Evolutionary conservation across 805 yeast genomes (phyloP), one percentile per base, ranked within the genome.

Genomic region (Yamadazyma olivae): DNA sequence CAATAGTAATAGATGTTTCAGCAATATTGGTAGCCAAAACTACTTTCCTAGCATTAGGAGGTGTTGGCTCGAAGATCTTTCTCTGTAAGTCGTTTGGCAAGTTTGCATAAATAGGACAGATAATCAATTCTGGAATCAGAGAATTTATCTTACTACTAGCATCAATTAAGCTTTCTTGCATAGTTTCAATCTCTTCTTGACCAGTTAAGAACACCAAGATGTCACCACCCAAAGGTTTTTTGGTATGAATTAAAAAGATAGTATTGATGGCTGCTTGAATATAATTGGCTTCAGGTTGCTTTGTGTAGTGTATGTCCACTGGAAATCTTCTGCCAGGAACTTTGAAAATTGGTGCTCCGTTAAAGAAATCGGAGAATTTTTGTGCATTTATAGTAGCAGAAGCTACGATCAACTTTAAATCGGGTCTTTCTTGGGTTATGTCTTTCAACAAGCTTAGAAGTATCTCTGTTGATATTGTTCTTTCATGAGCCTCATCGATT

Each of bases 401-500:
- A 96, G 93, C 95, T 46, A 93, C 76, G 5, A 93, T 77, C 3
- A 24, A 89, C 70, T 49, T 79, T 74, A 93, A 63, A 42, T 85
- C 95, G 0, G 81, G 75, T 36, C 97, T 65, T 27, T 76, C 59
- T 16, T 63, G 64, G 2, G 75, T 54, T 0, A 88, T 74, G 41
- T 83, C 85, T 46, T 91, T 91, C 21, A 91, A 59, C 24, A 93
- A 63, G 1, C 96, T 95, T 34, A 91, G 66, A 6, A 91, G 54
- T 3, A 77, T 67, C 59, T 91, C 99, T 0, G 98, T 89, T 32
- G 90, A 63, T 2, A 93, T 83, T 0, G 98, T 91, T 56, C 99
- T 75, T 65, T 93, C 99, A 66, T 93, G 99, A 3, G 98, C 99
- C 59, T 91, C 99, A 61, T 91, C 99, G 32, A 91, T 81, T 83